These are phyloP conservation scores for Phytopythium litorale DNA, from an alignment of 352 stramenopile genomes.

Conservation along the genomic window DNA sequence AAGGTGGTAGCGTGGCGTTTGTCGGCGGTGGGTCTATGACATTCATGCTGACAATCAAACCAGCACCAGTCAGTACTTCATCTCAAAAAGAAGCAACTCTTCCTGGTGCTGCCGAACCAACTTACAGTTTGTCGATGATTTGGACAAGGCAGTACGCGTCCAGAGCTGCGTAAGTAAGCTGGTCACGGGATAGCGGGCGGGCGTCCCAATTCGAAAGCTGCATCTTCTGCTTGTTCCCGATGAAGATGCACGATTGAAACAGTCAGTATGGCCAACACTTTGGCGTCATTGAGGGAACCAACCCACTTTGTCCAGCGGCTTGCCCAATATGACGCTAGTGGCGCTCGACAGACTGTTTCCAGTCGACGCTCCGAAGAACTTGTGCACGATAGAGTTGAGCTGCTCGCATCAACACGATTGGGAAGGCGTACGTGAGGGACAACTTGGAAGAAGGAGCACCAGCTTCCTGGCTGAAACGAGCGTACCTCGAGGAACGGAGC, in stretches of 20 bases:
- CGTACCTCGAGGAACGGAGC: slow-evolving; percentile 48
- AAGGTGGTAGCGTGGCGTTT: slow-evolving; percentile 15
- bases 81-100: background rate
- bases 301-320: slow-evolving; percentile 58
- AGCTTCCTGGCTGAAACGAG: background rate
- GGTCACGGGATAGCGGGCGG: slow-evolving; percentile 40
- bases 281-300: background rate
- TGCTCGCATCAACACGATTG: background rate
- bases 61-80: slow-evolving; percentile 1
- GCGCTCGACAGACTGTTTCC: slow-evolving; percentile 62
- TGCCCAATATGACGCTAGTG: slow-evolving; percentile 36
- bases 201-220: slow-evolving; percentile 70
- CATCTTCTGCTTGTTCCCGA: slow-evolving; percentile 32
- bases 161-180: slow-evolving; percentile 58
- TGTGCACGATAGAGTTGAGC: slow-evolving; percentile 35
- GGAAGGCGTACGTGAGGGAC: background rate
- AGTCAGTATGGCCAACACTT: background rate
- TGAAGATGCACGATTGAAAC: background rate
- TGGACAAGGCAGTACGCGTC: slow-evolving; percentile 59
- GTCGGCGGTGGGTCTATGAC: slow-evolving; percentile 3
- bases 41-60: background rate
- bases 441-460: background rate
- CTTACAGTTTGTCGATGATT: slow-evolving; percentile 50
- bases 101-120: background rate
- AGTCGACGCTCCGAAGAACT: slow-evolving; percentile 24